A percentile compares a stretch with the other conserved stretches of the same genome.
Conservation (phyloP, 352 stramenopile species). For the Globisporangium rhizosaccharum region DNA sequence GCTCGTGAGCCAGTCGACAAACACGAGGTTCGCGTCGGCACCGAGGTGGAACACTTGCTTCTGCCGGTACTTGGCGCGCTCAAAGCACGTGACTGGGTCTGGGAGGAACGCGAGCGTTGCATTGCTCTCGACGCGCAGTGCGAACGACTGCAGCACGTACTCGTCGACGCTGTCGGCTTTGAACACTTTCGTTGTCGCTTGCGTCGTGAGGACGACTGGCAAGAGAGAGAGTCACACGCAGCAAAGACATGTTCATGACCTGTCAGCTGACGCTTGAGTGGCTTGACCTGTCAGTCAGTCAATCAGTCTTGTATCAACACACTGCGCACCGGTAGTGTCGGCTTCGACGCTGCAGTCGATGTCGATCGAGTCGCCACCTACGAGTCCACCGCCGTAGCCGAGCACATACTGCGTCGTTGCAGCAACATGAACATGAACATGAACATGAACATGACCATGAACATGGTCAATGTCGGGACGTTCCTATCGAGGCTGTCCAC, state of each 20-base stretch:
- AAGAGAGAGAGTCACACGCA: constrained; percentile 1
- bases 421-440: background rate
- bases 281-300: background rate
- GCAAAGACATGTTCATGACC: background rate
- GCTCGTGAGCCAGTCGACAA: constrained; percentile 83
- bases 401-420: constrained; percentile 59
- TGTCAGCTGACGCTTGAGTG: background rate
- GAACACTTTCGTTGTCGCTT: constrained; percentile 88
- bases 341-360: constrained; percentile 47
- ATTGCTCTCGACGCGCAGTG: constrained; percentile 34
- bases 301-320: background rate
- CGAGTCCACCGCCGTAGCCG: constrained; percentile 76
- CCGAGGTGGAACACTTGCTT: constrained; percentile 55
- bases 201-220: constrained; percentile 65
- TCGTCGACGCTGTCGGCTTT: constrained; percentile 44
- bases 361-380: constrained; percentile 65
- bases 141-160: constrained; percentile 50
- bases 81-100: constrained; percentile 80
- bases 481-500: background rate
- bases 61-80: constrained; percentile 62
- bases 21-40: constrained; percentile 50
- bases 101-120: constrained; percentile 74
- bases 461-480: background rate
- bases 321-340: constrained; percentile 38
- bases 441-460: background rate